Conservation (phyloP, 306 rosid species). For the Quillaja saponaria region DNA sequence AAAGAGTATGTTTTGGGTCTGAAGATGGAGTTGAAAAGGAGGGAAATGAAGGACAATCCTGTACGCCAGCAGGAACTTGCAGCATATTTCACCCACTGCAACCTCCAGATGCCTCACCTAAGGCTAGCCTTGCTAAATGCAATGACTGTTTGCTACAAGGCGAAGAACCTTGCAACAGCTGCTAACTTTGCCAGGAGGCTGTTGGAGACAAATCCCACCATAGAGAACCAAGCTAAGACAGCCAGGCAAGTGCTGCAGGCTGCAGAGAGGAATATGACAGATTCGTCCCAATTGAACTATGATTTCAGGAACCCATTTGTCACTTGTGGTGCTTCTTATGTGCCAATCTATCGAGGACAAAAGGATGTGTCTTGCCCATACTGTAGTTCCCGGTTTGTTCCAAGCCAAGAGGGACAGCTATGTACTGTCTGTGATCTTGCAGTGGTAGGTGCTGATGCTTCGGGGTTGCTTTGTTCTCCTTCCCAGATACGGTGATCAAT, state of each 20-base stretch:
- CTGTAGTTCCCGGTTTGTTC: conserved; percentile 87
- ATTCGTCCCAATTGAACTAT: conserved; percentile 66
- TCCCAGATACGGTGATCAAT: conserved; percentile 72
- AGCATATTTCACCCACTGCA: conserved; percentile 94
- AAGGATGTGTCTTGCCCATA: conserved; percentile 83
- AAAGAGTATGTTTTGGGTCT: conserved; percentile 81
- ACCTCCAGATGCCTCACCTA: conserved; percentile 87
- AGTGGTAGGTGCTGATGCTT: conserved; percentile 82
- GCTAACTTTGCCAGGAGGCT: conserved; percentile 83
- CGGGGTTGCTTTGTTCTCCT: conserved; percentile 87
- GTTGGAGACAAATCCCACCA: conserved; percentile 78
- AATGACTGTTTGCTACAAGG: conserved; percentile 71
- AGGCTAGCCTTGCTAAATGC: conserved; percentile 82
- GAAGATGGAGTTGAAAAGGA: conserved; percentile 78
- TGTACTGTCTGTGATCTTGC: conserved; percentile 87
- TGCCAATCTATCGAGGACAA: conserved; percentile 88
- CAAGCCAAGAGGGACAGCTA: conserved; percentile 70
- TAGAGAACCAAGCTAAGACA: conserved; percentile 76
- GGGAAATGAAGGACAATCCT: conserved; percentile 67
- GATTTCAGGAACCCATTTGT: conserved; percentile 94
- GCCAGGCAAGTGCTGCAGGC: conserved; percentile 93
- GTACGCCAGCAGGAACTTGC: conserved; percentile 93
- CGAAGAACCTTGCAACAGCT: conserved; percentile 81
- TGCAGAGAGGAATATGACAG: conserved; percentile 89
- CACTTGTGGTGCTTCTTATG: conserved; percentile 79